A percentile compares a stretch with the other conserved stretches of the same genome.
Evolutionary conservation across 2,329 filamentous ascomycete genomes (phyloP).

Genomic region (Ophiostoma australiae): DNA sequence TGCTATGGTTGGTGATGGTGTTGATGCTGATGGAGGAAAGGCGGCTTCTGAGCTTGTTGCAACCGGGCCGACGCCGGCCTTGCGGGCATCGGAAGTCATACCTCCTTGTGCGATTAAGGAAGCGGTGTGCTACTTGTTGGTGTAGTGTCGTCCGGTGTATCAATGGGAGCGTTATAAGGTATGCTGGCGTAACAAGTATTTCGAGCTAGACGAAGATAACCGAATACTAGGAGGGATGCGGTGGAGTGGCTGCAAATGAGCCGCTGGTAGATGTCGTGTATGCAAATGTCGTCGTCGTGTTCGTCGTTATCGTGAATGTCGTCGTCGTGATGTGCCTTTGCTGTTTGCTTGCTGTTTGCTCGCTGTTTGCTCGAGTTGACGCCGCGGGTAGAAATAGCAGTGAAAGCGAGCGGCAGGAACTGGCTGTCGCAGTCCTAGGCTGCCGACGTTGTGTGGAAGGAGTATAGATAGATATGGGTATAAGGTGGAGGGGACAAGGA

Average conservation of each 20-base stretch:
- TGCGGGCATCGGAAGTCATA: conserved; percentile 25
- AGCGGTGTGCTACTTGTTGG: neutral
- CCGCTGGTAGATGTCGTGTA: neutral
- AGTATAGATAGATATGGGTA: neutral
- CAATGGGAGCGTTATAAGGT: neutral
- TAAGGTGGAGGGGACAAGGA: neutral
- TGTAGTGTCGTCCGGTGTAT: neutral
- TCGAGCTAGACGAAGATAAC: neutral
- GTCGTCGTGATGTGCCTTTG: neutral
- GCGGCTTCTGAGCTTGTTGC: neutral
- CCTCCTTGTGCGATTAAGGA: neutral
- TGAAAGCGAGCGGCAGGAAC: conserved; percentile 2
- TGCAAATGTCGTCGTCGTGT: neutral
- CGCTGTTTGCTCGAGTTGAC: too few relatives aligned
- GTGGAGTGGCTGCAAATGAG: neutral
- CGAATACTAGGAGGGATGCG: neutral
- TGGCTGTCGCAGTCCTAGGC: neutral
- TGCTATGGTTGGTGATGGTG: neutral
- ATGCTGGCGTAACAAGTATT: conserved; percentile 1
- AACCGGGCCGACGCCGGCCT: conserved; percentile 20
- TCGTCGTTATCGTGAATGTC: neutral
- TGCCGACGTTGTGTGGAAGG: neutral
- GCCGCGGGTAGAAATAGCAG: neutral
- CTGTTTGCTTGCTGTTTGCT: too few relatives aligned
- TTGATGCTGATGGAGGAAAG: conserved; percentile 12